Evolutionary conservation across 345 rosid genomes (phyloP).

Genomic region (Clausena lansium): DNA sequence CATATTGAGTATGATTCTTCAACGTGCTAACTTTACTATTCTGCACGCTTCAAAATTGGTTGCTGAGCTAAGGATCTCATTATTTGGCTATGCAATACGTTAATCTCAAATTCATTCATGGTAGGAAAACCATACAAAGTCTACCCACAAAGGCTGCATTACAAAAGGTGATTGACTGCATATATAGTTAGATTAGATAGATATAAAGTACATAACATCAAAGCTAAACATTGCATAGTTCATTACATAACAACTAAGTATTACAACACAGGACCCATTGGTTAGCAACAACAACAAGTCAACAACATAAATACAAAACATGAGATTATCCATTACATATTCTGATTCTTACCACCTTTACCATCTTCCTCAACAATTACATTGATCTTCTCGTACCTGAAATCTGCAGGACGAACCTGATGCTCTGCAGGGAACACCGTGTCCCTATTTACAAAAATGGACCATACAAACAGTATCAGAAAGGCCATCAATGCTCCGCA

Average conservation of each 20-base stretch:
- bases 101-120: not conserved
- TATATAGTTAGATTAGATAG: not conserved
- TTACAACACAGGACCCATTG: not conserved
- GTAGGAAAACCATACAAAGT: not conserved
- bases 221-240: not conserved
- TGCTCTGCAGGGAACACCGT: constrained; percentile 22
- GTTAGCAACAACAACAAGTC: constrained; percentile 7
- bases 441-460: constrained; percentile 30
- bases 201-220: not conserved
- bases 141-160: not conserved
- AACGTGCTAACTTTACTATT: not conserved
- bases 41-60: no score
- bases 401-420: constrained; percentile 20
- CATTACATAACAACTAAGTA: constrained; percentile 7
- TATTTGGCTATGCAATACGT: no score
- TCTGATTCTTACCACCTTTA: constrained; percentile 15
- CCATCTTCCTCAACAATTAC: constrained; percentile 30
- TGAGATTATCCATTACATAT: not conserved
- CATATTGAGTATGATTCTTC: not conserved
- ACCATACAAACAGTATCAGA: constrained; percentile 36
- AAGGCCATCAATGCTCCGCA: constrained; percentile 46
- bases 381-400: constrained; percentile 45
- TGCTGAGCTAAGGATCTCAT: not conserved
- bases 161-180: not conserved
- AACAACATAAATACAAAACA: constrained; percentile 11